These are phyloP conservation scores for Floccularia luteovirens DNA, from an alignment of 768 basidiomycete species.

Conservation along the genomic window DNA sequence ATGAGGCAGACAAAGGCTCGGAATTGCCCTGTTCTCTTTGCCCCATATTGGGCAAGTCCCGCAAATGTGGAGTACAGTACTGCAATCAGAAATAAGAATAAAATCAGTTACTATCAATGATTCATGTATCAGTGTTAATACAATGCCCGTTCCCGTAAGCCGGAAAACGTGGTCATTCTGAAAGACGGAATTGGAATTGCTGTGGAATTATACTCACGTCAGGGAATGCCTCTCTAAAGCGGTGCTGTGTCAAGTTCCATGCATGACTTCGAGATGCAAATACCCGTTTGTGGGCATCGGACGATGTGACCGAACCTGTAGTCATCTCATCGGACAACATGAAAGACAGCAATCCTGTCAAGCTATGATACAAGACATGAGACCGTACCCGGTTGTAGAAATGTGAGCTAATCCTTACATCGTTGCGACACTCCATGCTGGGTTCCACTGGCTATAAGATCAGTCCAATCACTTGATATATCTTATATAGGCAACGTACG, in stretches of 20 bases:
- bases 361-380: conserved; percentile 33
- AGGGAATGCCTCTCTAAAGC: conserved; percentile 85
- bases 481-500: conserved; percentile 39
- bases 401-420: conserved; percentile 64
- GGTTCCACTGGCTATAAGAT: conserved; percentile 66
- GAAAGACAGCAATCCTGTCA: conserved; percentile 90
- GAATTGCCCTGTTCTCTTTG: conserved; percentile 61
- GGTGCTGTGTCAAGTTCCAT: conserved; percentile 75
- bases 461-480: conserved; percentile 3
- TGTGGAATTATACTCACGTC: too few species aligned
- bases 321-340: conserved; percentile 98
- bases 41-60: conserved; percentile 91
- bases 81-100: conserved; percentile 19
- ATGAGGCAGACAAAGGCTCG: conserved; percentile 17
- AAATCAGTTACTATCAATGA: neutral
- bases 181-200: too few species aligned
- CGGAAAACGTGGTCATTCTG: too few species aligned
- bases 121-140: too few species aligned
- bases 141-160: too few species aligned
- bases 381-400: neutral
- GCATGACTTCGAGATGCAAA: conserved; percentile 77
- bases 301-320: conserved; percentile 82
- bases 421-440: conserved; percentile 91
- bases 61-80: conserved; percentile 62
- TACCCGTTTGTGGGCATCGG: conserved; percentile 67